Base-by-base conservation (phyloP, 768 basidiomycete species). In the Boletales sp. region DNA sequence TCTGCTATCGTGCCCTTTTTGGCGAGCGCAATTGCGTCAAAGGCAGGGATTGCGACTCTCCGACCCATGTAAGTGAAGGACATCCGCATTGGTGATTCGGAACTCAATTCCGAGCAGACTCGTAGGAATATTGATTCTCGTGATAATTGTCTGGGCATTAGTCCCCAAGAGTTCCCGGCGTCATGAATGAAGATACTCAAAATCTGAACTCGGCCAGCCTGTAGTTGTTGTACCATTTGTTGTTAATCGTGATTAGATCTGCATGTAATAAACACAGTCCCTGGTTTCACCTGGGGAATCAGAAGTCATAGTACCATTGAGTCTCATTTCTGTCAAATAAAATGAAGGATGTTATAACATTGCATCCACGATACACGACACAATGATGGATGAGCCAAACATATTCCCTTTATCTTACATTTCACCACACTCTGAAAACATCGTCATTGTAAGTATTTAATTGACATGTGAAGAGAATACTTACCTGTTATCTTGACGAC, bases 401-500 rank as follows among this genome's bases (percentile, higher is more conserved):
- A 9, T 21, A 21, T 24, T 31, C n/a, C 32, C 31, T 47, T 40
- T 19, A 18, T 24, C 15, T 64, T 73, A 82, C 79, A 81, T 82
- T 63, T 82, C 80, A 18, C 80, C 81, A 45, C 81, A 81, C 60
- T 81, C 81, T 82, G 47, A 15, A 9, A 38, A 41, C 36, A 13
- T 17, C 24, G 32, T 64, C 24, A 39, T 36, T 12, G 37, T n/a
- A 4, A 14, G n/a, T 10, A 13, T 43, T 46, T 18, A n/a, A 13
- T 43, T 47, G n/a, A n/a, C n/a, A 39, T 14, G 18, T 31, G 8
- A 2, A n/a, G 15, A 18, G 6, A 46, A 17, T 39, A 13, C 80
- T 47, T 53, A 90, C 93, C 93, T 11, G 82, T 83, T 46, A 97
- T 89, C 69, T 91, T 94, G 11, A 94, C 91, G 3, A 80, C 79